Base-by-base conservation (phyloP, 495 filamentous ascomycete species). In the Arthonia radiata region DNA sequence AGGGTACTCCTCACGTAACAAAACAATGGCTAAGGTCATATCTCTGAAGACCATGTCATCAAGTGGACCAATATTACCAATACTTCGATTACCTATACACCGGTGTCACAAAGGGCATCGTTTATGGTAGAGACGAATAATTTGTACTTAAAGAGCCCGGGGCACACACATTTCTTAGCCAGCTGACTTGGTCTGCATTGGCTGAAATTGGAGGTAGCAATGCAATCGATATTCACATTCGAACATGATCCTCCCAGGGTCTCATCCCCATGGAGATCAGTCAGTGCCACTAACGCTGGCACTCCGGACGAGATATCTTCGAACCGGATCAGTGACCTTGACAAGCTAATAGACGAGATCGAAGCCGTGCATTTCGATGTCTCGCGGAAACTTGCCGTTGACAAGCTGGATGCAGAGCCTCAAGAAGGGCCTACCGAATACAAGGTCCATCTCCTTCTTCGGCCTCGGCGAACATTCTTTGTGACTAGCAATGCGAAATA, bases 151-250 rank as follows among this genome's bases (percentile, higher is more conserved):
- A n/a, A n/a, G n/a, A n/a, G n/a, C n/a, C n/a, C n/a, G n/a, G n/a
- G n/a, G n/a, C n/a, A n/a, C n/a, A n/a, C n/a, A n/a, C n/a, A n/a
- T n/a, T n/a, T n/a, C n/a, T n/a, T n/a, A n/a, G n/a, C n/a, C n/a
- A n/a, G n/a, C n/a, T n/a, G n/a, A n/a, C n/a, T n/a, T n/a, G n/a
- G n/a, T n/a, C n/a, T n/a, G n/a, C n/a, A n/a, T n/a, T n/a, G n/a
- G n/a, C n/a, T n/a, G n/a, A n/a, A n/a, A n/a, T n/a, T n/a, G n/a
- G n/a, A n/a, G n/a, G n/a, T n/a, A n/a, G n/a, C n/a, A 25, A 97
- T 94, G 86, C 77, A 79, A 18, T 91, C 81, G 9, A 78, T 97
- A 31, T 97, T 97, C 48, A 92, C 83, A 0, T 97, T 72, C 41
- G 79, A 92, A 30, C 69, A 78, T 7, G 72, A 89, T 33, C 76